Evolutionary conservation across 2,329 filamentous ascomycete genomes (phyloP), one percentile per base, ranked within the genome.

Genomic region (Nectriaceae sp.): DNA sequence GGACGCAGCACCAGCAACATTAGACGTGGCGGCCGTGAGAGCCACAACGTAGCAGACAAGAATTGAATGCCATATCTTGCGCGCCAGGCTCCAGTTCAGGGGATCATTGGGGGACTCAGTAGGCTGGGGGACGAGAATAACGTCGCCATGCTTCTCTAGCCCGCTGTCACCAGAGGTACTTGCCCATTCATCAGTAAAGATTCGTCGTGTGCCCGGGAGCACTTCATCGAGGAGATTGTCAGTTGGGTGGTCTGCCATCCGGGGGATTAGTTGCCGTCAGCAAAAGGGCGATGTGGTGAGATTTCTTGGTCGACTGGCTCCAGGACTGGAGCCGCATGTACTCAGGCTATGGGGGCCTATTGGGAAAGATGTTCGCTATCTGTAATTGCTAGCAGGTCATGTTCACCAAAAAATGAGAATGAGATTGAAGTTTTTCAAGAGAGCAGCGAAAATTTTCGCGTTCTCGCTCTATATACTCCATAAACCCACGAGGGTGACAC

Each of bases 11-110:
- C 79, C 78, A 3, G 77, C 77, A 56, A 79, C 75, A 47, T 82
- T 83, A 11, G 79, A 75, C 0, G 76, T 80, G 3, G 79, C 79
- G 1, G 79, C 79, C 1, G 79, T 82, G 42, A 83, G 59, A 1
- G 72, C 78, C 3, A 79, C 78, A 40, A 81, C 74, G 56, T 77
- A 78, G 44, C 77, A 74, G 22, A 81, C 74, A 4, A 83, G 65
- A 5, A 70, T 64, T 5, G 75, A 75, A 61, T 78, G 75, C 75
- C 75, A 80, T 29, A 71, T 69, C 59, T 78, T 77, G 55, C 76
- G 72, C 42, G 65, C 55, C 42, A 65, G 55, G 33, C 71, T 69
- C 77, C 77, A 80, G 56, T 78, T 77, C 49, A 80, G 65, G 18
- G 77, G 77, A 56, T 80, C 77, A 52, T 80, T 75, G 21, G 75